Evolutionary conservation across 345 rosid species (phyloP).

Genomic region (Noccaea caerulescens): DNA sequence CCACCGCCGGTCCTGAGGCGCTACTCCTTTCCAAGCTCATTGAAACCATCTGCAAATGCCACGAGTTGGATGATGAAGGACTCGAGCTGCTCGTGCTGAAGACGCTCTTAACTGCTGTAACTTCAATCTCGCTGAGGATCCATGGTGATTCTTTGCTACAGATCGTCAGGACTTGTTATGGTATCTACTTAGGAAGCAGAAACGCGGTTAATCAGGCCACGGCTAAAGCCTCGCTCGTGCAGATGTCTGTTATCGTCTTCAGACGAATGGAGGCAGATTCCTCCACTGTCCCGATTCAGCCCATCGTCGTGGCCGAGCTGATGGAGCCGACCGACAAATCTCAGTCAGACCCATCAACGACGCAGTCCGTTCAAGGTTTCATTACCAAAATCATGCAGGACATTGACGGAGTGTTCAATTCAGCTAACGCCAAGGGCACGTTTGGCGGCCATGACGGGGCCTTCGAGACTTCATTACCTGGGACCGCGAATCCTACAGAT

Average conservation of each 20-base stretch:
- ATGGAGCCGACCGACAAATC: constrained; percentile 91
- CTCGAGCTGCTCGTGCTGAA: constrained; percentile 75
- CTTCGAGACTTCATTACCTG: constrained; percentile 70
- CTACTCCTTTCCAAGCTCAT: constrained; percentile 69
- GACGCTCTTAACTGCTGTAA: constrained; percentile 85
- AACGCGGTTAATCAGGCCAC: constrained; percentile 93
- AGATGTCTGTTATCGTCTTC: constrained; percentile 95
- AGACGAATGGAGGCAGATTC: constrained; percentile 99
- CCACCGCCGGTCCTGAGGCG: constrained; percentile 73
- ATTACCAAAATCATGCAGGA: constrained; percentile 81
- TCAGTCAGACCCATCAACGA: constrained; percentile 73
- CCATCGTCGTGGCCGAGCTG: constrained; percentile 96
- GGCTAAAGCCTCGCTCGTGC: constrained; percentile 92
- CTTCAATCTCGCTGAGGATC: constrained; percentile 81
- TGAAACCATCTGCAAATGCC: constrained; percentile 83
- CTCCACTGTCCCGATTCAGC: constrained; percentile 90
- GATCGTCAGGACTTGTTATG: constrained; percentile 93
- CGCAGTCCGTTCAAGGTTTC: constrained; percentile 88
- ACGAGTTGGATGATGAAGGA: constrained; percentile 78
- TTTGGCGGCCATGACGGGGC: constrained; percentile 69
- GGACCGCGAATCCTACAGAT: constrained; percentile 70
- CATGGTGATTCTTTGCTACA: constrained; percentile 92
- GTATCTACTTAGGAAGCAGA: constrained; percentile 88
- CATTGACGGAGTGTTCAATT: constrained; percentile 68
- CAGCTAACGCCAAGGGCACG: constrained; percentile 55